phyloP scores from a whole-genome alignment of 371 early-diverging fungal genomes.

The Mycotypha africana region DNA sequence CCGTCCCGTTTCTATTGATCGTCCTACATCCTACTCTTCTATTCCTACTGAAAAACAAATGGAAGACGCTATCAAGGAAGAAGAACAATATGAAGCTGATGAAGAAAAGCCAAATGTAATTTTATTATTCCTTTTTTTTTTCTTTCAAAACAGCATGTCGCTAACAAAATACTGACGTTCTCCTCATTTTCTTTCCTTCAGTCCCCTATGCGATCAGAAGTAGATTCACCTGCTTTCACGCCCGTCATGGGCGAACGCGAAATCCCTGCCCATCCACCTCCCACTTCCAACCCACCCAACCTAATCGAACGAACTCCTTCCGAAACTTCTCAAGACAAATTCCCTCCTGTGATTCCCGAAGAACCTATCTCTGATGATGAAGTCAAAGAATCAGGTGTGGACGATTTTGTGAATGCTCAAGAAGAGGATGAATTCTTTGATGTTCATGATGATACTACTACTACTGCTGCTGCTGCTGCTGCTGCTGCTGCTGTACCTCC shows the following conservation, averaged over 20 bases:
- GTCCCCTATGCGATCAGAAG: slow-evolving; percentile 2
- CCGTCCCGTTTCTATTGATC: slow-evolving; percentile 5
- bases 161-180: too few species aligned
- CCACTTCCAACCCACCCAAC: too few species aligned
- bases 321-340: not conserved
- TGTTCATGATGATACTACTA: too few species aligned
- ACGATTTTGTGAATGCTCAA: too few species aligned
- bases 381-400: slow-evolving; percentile 9
- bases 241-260: not conserved
- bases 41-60: not conserved
- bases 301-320: not conserved
- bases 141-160: too few species aligned
- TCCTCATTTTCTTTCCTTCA: too few species aligned
- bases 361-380: slow-evolving; percentile 12
- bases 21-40: not conserved
- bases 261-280: too few species aligned
- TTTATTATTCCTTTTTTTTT: too few species aligned
- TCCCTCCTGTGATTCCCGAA: not conserved
- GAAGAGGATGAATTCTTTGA: slow-evolving; percentile 1
- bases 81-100: slow-evolving; percentile 6
- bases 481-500: too few species aligned
- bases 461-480: too few species aligned
- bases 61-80: slow-evolving; percentile 1
- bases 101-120: slow-evolving; percentile 3
- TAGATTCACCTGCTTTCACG: slow-evolving; percentile 2